Conservation (phyloP, 345 rosid species). For the Eucalyptus regnans region DNA sequence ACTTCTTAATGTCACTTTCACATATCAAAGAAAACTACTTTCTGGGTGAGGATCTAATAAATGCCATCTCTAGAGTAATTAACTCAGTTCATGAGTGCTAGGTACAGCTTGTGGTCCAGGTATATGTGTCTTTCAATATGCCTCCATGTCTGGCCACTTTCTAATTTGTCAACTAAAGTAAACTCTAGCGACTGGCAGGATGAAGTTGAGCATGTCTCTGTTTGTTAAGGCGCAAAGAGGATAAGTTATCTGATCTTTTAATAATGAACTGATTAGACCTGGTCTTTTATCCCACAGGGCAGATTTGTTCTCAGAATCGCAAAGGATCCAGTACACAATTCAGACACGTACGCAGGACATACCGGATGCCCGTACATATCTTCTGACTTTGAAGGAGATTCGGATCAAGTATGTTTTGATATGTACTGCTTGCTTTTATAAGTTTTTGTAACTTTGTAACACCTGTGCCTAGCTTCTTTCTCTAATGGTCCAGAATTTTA, state of each 20-base stretch:
- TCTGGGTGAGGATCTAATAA: neutral
- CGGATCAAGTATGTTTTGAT: conserved; percentile 39
- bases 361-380: conserved; percentile 82
- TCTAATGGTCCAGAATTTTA: neutral
- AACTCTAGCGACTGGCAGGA: neutral
- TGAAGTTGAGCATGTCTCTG: neutral
- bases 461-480: neutral
- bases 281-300: conserved; percentile 52
- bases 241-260: neutral
- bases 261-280: neutral
- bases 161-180: neutral
- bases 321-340: conserved; percentile 58
- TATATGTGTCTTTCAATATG: neutral
- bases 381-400: conserved; percentile 63
- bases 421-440: neutral
- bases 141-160: neutral
- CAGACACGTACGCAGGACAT: conserved; percentile 50
- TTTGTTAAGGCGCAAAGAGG: neutral
- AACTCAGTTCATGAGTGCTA: neutral
- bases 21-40: neutral
- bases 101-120: neutral
- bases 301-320: conserved; percentile 68
- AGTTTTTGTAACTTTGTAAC: neutral
- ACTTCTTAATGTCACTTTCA: neutral
- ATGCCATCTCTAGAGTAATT: neutral